These are phyloP conservation scores for Talaromyces sp. DNA, from an alignment of 2,329 filamentous ascomycete genomes.

Conservation along the genomic window DNA sequence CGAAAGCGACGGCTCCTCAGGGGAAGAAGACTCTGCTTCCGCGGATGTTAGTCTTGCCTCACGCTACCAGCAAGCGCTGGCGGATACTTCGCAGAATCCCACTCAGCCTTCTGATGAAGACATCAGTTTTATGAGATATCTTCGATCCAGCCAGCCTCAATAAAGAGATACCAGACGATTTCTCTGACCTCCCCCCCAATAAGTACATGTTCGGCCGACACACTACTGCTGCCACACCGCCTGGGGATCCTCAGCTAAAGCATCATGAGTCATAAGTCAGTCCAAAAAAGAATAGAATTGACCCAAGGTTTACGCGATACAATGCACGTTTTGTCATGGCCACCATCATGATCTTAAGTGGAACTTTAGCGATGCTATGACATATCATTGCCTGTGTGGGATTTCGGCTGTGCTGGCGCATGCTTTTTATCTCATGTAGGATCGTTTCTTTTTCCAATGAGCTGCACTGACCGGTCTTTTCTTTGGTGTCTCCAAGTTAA, in stretches of 20 bases:
- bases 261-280: neutral
- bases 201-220: neutral
- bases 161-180: conserved; percentile 13
- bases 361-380: conserved; percentile 3
- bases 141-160: conserved; percentile 36
- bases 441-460: conserved; percentile 14
- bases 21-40: conserved; percentile 58
- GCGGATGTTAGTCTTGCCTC: conserved; percentile 66
- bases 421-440: conserved; percentile 8
- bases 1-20: conserved; percentile 51
- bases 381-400: conserved; percentile 11
- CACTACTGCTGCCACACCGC: neutral
- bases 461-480: neutral
- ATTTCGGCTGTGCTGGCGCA: conserved; percentile 7
- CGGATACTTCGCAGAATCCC: conserved; percentile 45
- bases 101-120: conserved; percentile 43
- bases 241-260: neutral
- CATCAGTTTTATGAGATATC: conserved; percentile 51
- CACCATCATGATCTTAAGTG: neutral
- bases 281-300: neutral
- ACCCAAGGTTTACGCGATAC: neutral
- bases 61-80: conserved; percentile 72
- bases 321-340: neutral
- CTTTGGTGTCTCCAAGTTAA: conserved; percentile 1
- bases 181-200: neutral